These are phyloP conservation scores for Umbellularia californica DNA, from an alignment of 164 flowering plant genomes.

Conservation along the genomic window DNA sequence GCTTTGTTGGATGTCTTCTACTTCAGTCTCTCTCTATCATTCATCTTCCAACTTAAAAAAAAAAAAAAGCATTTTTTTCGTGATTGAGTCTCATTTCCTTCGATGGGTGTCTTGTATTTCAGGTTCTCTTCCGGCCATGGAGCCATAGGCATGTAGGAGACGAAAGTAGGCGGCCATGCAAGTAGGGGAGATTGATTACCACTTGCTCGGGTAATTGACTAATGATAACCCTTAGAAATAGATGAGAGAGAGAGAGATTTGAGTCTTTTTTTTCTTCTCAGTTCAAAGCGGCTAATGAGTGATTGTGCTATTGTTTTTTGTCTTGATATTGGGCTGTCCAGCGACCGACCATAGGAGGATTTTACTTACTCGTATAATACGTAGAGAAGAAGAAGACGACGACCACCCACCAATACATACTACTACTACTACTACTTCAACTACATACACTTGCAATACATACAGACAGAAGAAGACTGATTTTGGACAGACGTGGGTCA, in stretches of 20 bases:
- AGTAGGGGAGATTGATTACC: conserved; percentile 3
- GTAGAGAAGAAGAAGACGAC: conserved; percentile 3
- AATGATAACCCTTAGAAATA: no score
- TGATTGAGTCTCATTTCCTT: background rate
- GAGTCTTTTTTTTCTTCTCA: background rate
- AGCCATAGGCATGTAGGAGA: conserved; percentile 52
- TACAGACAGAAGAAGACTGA: conserved; percentile 16
- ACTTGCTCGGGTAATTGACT: background rate
- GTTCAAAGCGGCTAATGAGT: background rate
- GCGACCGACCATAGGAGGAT: background rate
- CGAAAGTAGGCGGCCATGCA: background rate
- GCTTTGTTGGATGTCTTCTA: background rate
- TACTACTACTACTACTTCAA: no score
- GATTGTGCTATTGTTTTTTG: background rate
- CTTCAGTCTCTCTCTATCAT: conserved; percentile 21
- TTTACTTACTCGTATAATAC: background rate
- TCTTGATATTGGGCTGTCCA: background rate
- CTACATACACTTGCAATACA: conserved; percentile 8
- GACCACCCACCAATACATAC: conserved; percentile 6
- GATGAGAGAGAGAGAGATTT: no score
- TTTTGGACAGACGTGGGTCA: conserved; percentile 9
- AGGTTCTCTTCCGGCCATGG: conserved; percentile 70
- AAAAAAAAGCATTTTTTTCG: background rate
- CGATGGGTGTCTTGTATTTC: conserved; percentile 6
- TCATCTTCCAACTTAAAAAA: no score